Evolutionary conservation across 257 asterid genomes (phyloP), one percentile per base, ranked within the genome.

Genomic region (Prunella vulgaris): DNA sequence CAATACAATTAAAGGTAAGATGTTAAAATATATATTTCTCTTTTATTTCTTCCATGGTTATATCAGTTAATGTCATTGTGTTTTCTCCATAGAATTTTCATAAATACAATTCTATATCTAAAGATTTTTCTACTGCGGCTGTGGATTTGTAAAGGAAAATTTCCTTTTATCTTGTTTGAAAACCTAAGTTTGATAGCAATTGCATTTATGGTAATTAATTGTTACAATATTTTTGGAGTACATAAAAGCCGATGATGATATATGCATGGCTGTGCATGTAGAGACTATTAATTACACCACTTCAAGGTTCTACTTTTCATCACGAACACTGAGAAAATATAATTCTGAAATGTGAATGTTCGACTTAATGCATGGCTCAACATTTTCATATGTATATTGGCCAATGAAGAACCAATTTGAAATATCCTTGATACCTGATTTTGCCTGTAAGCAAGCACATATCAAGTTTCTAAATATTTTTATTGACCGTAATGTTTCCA

Each of bases 141-240:
- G n/a, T n/a, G n/a, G n/a, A n/a, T n/a, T n/a, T n/a, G n/a, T n/a
- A n/a, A n/a, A n/a, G n/a, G n/a, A n/a, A n/a, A n/a, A n/a, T n/a
- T n/a, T n/a, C n/a, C n/a, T n/a, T n/a, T n/a, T n/a, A n/a, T n/a
- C n/a, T n/a, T n/a, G n/a, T n/a, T n/a, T n/a, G n/a, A n/a, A n/a
- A n/a, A n/a, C n/a, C n/a, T n/a, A n/a, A n/a, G n/a, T n/a, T 74
- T 93, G 86, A 70, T 73, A 14, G 96, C 95, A 93, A 80, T n/a
- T n/a, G n/a, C n/a, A 76, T 66, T 93, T 10, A 84, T 87, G 96
- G 99, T 93, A 76, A 58, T 51, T 93, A 75, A 60, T 49, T 57
- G 5, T n/a, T n/a, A n/a, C n/a, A n/a, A 8, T 65, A 9, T 10
- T 15, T 46, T 62, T 71, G 52, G 22, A 37, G 38, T 18, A 33